Evolutionary conservation across 805 yeast genomes (phyloP), one percentile per base, ranked within the genome.

Genomic region (Cyberlindnera lachancei): DNA sequence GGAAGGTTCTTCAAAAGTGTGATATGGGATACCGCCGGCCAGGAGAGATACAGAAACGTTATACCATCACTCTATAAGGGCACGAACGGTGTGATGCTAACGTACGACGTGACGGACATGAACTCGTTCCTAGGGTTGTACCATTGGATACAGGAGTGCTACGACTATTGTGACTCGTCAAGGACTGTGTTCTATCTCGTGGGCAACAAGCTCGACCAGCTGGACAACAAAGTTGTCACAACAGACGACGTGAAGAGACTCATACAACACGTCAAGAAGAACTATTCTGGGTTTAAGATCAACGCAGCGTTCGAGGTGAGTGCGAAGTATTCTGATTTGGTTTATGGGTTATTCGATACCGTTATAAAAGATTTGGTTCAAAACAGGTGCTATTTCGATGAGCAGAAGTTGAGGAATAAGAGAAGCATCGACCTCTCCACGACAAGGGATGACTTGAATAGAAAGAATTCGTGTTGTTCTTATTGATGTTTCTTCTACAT

Each of bases 11-110:
- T 64, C 50, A 66, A 66, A 41, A 58, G 66, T 11, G 61, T 61
- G 7, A 44, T 67, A 33, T 68, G 73, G 72, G 73, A 66, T 41
- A 66, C 73, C 11, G 73, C 73, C 4, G 73, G 73, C 4, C 72
- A 67, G 47, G 72, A 67, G 42, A 51, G 71, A 31, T 68, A 63
- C 37, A 53, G 68, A 38, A 65, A 67, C 28, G 64, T 66, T 6
- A 61, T 64, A 24, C 69, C 71, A 7, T 55, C 65, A 4, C 35
- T 67, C 18, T 67, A 66, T 43, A 61, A 64, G 45, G 66, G 64
- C n/a, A 61, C 71, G 7, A 61, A 67, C 33, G 73, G 71, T 4
- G 55, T 68, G 9, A 42, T 68, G 11, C 37, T 68, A 16, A 58
- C 63, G 1, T 68, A 65, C 47, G 73, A 68, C 42, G 61, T 66